A percentile compares a stretch with the other conserved stretches of the same genome.
Conservation (phyloP, 305 asterid genomes). For the Fraxinus sp. region DNA sequence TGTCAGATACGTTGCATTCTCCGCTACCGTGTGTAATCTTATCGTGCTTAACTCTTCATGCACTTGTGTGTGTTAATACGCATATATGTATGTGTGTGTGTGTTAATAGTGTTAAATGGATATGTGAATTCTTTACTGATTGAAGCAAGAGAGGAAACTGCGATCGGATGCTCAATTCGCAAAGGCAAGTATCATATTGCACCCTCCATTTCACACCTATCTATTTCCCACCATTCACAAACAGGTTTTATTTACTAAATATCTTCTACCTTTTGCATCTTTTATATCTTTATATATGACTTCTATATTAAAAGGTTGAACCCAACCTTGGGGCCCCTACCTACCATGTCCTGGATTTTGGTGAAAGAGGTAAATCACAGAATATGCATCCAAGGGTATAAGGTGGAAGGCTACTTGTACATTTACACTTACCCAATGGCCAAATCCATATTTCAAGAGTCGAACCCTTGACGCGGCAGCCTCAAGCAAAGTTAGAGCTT, state of each 20-base stretch:
- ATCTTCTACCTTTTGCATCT: not conserved
- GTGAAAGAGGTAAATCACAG: too few relatives aligned
- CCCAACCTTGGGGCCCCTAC: too few relatives aligned
- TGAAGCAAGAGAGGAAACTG: constrained; percentile 44
- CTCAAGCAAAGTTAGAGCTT: too few relatives aligned
- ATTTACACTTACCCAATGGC: too few relatives aligned
- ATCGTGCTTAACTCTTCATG: constrained; percentile 42
- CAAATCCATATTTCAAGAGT: too few relatives aligned
- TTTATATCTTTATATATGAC: not conserved
- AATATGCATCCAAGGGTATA: too few relatives aligned
- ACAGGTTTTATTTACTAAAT: not conserved
- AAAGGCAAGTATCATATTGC: constrained; percentile 34
- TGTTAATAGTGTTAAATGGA: not conserved
- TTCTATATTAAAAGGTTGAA: too few relatives aligned
- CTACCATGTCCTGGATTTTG: too few relatives aligned
- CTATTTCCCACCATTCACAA: not conserved
- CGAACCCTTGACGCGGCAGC: too few relatives aligned
- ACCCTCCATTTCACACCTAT: not conserved
- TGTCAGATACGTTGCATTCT: too few relatives aligned
- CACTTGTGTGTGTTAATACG: not conserved
- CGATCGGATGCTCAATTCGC: constrained; percentile 33
- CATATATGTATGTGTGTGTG: not conserved
- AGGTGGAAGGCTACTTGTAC: too few relatives aligned
- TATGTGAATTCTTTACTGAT: constrained; percentile 15
- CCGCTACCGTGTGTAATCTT: constrained; percentile 21